Conservation (phyloP, 169 alveolate species). For the Eimeria sp. region DNA sequence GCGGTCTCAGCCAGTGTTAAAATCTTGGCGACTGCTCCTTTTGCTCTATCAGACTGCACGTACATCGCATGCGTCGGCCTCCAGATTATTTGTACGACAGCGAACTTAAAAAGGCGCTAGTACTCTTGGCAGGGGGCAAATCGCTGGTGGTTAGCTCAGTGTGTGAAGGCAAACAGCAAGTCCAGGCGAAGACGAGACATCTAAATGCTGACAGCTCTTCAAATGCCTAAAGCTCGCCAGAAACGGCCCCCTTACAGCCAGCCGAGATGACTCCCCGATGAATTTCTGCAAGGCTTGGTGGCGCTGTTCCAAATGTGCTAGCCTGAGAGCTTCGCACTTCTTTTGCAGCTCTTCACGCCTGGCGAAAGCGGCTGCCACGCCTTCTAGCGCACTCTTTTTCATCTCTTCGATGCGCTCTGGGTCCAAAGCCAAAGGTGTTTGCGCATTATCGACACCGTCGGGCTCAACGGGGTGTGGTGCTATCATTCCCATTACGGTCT, state of each 20-base stretch:
- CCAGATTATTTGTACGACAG: background rate
- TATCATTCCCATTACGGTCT: background rate
- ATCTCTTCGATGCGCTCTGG: slow-evolving; percentile 37
- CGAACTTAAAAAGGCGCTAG: background rate
- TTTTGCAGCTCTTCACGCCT: slow-evolving; percentile 53
- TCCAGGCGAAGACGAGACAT: background rate
- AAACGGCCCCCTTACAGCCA: slow-evolving; percentile 6
- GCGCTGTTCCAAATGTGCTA: slow-evolving; percentile 18
- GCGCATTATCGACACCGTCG: background rate
- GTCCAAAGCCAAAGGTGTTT: background rate
- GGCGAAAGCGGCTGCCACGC: slow-evolving; percentile 33
- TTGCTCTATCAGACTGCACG: slow-evolving; percentile 55
- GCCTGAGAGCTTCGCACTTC: slow-evolving; percentile 28
- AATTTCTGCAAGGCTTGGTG: slow-evolving; percentile 41
- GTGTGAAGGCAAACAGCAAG: background rate
- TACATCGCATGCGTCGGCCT: background rate
- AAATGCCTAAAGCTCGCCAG: background rate
- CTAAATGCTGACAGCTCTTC: background rate
- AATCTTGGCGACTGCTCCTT: background rate
- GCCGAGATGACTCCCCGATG: slow-evolving; percentile 36
- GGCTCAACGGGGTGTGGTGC: background rate
- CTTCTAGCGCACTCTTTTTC: slow-evolving; percentile 19
- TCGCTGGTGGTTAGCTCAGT: background rate
- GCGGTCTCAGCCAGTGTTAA: slow-evolving; percentile 21
- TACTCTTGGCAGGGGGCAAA: background rate